Base-by-base conservation (phyloP, 78 protist genomes). In the Dictyostelium intermedium region DNA sequence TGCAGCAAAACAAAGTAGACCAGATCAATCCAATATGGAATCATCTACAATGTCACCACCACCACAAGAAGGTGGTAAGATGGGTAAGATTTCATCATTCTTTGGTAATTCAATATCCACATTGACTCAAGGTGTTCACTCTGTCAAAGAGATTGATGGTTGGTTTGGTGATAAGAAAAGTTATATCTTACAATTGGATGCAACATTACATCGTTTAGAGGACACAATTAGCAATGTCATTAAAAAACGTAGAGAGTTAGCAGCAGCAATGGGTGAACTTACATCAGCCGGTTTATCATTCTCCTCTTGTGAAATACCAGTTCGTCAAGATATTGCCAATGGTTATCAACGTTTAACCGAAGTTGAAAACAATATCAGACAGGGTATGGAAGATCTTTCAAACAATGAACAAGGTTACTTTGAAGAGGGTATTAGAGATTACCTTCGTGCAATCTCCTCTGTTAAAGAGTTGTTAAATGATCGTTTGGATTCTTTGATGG, bases 111-210 rank as follows among this genome's bases (percentile, higher is more conserved):
- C 77, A 23, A 81, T 81, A 16, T 30, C 72, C 2, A 91, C 79
- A 6, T 60, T 85, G 7, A 72, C 86, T 34, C 37, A 30, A 39
- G 43, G 72, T 41, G 83, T 91, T 2, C 92, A 84, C 89, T 72
- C 86, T 45, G 96, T 92, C 2, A 82, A 47, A 27, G 96, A 92
- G 78, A 27, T 86, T 37, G 96, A 92, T 37, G 91, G 85, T 56
- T 92, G 96, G 96, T 92, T 92, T 82, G 96, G 87, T 69, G 85
- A 84, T 34, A 92, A 92, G 86, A 92, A 92, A 74, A 78, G 34
- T 34, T 92, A 92, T 83, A 73, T 92, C 45, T 16, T 82, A 6
- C 82, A 85, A 37, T 61, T 92, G 37, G 96, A 92, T 63, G n/a
- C 13, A 2, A 50, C 80, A 50, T 30, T 84, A 10, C 60, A 70